phyloP scores from a whole-genome alignment of 768 basidiomycete species.

The Kwoniella newhampshirensis region DNA sequence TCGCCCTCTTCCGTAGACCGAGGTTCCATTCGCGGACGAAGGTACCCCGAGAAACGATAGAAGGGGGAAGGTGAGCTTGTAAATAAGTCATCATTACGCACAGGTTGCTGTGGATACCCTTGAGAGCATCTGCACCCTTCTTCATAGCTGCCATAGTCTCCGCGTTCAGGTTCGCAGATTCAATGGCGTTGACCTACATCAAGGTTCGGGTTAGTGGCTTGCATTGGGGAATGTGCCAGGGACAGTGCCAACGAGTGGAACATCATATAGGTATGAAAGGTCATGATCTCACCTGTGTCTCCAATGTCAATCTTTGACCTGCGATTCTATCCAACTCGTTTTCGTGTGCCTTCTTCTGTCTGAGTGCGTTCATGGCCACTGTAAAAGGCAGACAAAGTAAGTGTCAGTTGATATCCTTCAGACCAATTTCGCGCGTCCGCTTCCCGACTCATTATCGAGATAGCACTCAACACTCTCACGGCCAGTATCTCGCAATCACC shows the following conservation, averaged over 20 bases:
- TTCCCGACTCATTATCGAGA: no score
- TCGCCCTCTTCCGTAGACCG: background rate
- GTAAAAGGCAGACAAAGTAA: slow-evolving; percentile 7
- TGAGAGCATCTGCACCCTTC: slow-evolving; percentile 85
- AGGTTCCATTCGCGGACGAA: background rate
- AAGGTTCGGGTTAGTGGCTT: background rate
- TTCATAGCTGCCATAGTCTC: slow-evolving; percentile 98
- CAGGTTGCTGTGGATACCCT: slow-evolving; percentile 85
- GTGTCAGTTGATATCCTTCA: background rate
- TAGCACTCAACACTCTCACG: no score
- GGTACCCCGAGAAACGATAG: background rate
- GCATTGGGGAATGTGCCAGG: no score
- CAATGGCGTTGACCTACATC: slow-evolving; percentile 87
- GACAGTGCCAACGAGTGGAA: background rate
- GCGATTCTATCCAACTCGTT: slow-evolving; percentile 78
- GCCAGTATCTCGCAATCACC: background rate
- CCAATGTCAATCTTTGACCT: slow-evolving; percentile 83
- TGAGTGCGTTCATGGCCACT: slow-evolving; percentile 87
- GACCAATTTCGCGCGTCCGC: no score
- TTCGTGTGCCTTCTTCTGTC: slow-evolving; percentile 89
- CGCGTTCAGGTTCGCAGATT: slow-evolving; percentile 94
- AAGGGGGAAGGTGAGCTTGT: background rate
- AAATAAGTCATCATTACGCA: slow-evolving; percentile 57
- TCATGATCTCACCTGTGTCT: slow-evolving; percentile 65
- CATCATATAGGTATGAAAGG: background rate